Base-by-base conservation (phyloP, 2,329 filamentous ascomycete genomes). In the Monosporascus cannonballus region DNA sequence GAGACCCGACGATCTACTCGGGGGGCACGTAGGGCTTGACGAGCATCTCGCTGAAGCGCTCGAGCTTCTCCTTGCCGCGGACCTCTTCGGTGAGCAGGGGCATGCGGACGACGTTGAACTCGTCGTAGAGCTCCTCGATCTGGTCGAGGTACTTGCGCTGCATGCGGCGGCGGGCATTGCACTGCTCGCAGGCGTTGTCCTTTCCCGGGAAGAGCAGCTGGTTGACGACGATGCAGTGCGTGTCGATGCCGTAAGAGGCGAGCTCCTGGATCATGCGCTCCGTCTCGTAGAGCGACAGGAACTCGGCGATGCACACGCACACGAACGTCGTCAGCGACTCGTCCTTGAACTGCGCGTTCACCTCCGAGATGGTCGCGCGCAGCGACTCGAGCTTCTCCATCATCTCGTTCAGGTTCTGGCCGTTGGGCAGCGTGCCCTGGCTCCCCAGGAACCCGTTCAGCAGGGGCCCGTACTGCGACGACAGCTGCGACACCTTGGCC, bases 201-300 rank as follows among this genome's bases (percentile, higher is more conserved):
- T 86, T 80, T 71, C 89, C 89, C 18, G 94, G 94, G 76, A 96
- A 99, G 52, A 99, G 77, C 61, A 99, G 80, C 78, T 99, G 94
- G 73, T 99, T 99, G 65, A 99, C 94, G 46, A 99, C 94, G 69
- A 99, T 97, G 67, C 87, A 85, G 75, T 97, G 94, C 6, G 93
- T 96, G 71, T 99, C 94, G 69, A 99, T 99, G 66, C 87, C 79
- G 75, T 96, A 99, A 69, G 83, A 88, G 47, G 90, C 86, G 56
- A 99, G 79, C 76, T 99, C 94, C 78, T 99, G 94, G 64, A 99
- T 97, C 94, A 99, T 97, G 65, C 94, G 89, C 78, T 99, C 94
- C 56, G 94, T 99, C 80, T 99, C 94, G 76, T 99, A 99, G 50
- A 99, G 80, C 38, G 87, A 92, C 64, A 99, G 73, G 76, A 99